phyloP scores from a whole-genome alignment of 148 eudicot species.

The Dianthus caryophyllus region DNA sequence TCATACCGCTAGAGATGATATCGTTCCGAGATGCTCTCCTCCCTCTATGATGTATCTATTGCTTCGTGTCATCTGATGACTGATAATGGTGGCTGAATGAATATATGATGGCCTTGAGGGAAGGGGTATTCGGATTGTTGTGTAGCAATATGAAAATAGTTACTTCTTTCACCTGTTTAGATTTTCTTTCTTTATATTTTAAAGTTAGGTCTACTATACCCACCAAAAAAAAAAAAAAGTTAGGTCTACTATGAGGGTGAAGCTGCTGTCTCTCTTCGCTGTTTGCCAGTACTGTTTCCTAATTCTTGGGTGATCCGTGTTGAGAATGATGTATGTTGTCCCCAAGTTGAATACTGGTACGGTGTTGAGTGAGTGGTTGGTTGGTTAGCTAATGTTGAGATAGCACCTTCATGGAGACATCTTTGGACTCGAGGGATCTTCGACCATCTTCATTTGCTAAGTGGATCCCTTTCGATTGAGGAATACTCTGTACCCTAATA shows the following conservation, averaged over 20 bases:
- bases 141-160: not conserved
- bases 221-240: too few relatives aligned
- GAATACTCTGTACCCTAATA: constrained; percentile 48
- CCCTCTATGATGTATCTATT: constrained; percentile 19
- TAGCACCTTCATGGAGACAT: constrained; percentile 45
- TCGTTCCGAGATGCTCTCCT: constrained; percentile 33
- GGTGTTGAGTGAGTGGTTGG: constrained; percentile 18
- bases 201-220: not conserved
- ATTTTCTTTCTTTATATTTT: not conserved
- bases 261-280: not conserved
- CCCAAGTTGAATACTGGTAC: constrained; percentile 1
- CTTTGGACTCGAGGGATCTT: constrained; percentile 48
- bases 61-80: constrained; percentile 15
- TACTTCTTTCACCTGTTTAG: not conserved
- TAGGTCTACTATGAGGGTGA: not conserved
- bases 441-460: constrained; percentile 61
- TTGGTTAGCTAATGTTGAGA: not conserved
- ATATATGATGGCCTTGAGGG: not conserved
- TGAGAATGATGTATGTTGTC: constrained; percentile 4
- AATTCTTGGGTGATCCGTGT: not conserved
- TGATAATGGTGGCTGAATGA: not conserved
- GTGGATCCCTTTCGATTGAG: constrained; percentile 60
- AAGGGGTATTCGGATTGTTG: not conserved
- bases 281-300: constrained; percentile 8
- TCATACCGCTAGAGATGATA: constrained; percentile 26